A percentile compares a stretch with the other conserved stretches of the same genome.
Evolutionary conservation across 2,329 filamentous ascomycete species (phyloP).

Genomic region (Shiraia sp.): DNA sequence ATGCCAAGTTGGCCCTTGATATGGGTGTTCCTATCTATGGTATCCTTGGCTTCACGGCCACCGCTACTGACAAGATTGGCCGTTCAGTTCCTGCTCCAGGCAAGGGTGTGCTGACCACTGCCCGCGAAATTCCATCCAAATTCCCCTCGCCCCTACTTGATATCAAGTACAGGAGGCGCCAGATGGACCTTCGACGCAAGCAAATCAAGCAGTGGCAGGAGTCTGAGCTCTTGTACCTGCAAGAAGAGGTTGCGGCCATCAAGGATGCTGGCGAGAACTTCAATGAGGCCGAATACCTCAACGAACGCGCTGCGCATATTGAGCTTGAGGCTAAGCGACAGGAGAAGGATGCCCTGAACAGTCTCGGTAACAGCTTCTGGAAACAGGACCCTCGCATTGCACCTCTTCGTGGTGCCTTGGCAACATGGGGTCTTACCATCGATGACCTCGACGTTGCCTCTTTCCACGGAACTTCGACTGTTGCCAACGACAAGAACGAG

Average conservation of each 20-base stretch:
- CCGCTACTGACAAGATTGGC: slow-evolving; percentile 98
- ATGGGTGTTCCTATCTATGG: slow-evolving; percentile 99
- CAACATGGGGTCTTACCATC: slow-evolving; percentile 96
- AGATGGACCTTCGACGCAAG: slow-evolving; percentile 90
- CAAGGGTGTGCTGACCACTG: slow-evolving; percentile 94
- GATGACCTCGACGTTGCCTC: slow-evolving; percentile 94
- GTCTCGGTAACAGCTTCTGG: slow-evolving; percentile 98
- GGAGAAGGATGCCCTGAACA: slow-evolving; percentile 89
- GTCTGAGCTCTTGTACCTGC: slow-evolving; percentile 87
- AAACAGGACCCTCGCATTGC: slow-evolving; percentile 92
- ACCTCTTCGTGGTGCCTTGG: slow-evolving; percentile 91
- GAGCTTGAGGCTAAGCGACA: slow-evolving; percentile 85
- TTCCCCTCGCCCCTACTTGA: slow-evolving; percentile 95
- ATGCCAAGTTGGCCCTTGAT: slow-evolving; percentile 88
- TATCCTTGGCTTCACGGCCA: slow-evolving; percentile 89
- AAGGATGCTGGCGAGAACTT: slow-evolving; percentile 71
- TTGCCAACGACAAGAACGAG: slow-evolving; percentile 99
- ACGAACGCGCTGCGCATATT: slow-evolving; percentile 84
- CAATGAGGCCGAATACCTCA: slow-evolving; percentile 80
- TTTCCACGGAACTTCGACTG: slow-evolving; percentile 98
- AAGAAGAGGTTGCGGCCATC: slow-evolving; percentile 90
- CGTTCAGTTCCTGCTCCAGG: slow-evolving; percentile 95
- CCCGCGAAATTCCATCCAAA: slow-evolving; percentile 85
- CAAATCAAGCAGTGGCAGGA: slow-evolving; percentile 98
- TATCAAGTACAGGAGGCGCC: slow-evolving; percentile 94